Evolutionary conservation across 768 basidiomycete species (phyloP).

Genomic region (Holtermanniella nyarrowii): DNA sequence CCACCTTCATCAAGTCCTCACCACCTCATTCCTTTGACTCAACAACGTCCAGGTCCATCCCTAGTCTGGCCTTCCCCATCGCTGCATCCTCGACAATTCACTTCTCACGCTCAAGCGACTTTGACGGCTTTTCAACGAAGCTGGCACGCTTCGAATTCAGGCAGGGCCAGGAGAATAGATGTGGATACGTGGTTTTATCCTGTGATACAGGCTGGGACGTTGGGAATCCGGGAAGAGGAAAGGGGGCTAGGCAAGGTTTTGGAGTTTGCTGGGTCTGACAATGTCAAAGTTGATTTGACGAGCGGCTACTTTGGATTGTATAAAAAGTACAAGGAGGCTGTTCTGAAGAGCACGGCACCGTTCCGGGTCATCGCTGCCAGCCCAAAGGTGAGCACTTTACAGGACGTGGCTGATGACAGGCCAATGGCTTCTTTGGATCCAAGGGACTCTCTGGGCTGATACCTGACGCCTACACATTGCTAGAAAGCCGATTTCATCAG

Average conservation of each 20-base stretch:
- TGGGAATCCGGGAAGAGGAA: slow-evolving; percentile 80
- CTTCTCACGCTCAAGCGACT: slow-evolving; percentile 51
- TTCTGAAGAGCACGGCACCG: slow-evolving; percentile 47
- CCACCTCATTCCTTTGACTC: slow-evolving; percentile 27
- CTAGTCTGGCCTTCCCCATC: slow-evolving; percentile 59
- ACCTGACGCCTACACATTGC: slow-evolving; percentile 84
- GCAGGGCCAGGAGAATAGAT: slow-evolving; percentile 27
- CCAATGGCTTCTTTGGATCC: slow-evolving; percentile 91
- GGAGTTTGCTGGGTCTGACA: slow-evolving; percentile 14
- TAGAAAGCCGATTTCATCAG: slow-evolving; percentile 64
- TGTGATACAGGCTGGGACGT: slow-evolving; percentile 79
- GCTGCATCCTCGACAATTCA: slow-evolving; percentile 61
- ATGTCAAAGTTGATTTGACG: slow-evolving; percentile 68
- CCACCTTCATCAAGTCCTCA: slow-evolving; percentile 24
- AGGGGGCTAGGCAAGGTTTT: slow-evolving; percentile 42
- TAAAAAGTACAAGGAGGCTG: slow-evolving; percentile 61
- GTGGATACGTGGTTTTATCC: slow-evolving; percentile 59
- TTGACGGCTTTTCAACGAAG: slow-evolving; percentile 55
- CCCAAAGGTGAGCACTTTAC: slow-evolving; percentile 55
- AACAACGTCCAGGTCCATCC: slow-evolving; percentile 1
- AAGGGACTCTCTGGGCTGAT: slow-evolving; percentile 82
- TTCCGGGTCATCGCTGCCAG: slow-evolving; percentile 73
- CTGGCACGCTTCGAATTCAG: slow-evolving; percentile 26
- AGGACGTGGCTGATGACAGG: slow-evolving; percentile 45
- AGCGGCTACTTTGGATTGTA: slow-evolving; percentile 92